Evolutionary conservation across 1,139 yeast genomes (phyloP).

Genomic region (Saccharomyces pastorianus): DNA sequence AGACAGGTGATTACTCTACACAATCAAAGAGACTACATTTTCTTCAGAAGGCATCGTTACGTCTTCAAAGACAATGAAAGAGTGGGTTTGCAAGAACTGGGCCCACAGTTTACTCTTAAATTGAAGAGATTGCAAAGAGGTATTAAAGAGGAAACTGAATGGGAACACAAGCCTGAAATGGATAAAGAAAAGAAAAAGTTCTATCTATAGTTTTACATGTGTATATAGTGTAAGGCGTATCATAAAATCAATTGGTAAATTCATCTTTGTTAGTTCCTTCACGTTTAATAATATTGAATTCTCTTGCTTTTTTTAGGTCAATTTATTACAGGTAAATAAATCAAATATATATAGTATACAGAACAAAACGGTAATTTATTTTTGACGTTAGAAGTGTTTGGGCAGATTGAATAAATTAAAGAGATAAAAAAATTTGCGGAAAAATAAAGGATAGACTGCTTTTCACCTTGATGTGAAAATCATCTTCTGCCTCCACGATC

Average conservation of each 20-base stretch:
- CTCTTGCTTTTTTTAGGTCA: background rate
- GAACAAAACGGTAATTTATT: slow-evolving; percentile 1
- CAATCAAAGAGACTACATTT: slow-evolving; percentile 90
- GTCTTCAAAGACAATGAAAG: slow-evolving; percentile 80
- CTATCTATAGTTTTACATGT: slow-evolving; percentile 44
- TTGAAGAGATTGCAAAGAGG: slow-evolving; percentile 87
- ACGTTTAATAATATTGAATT: background rate
- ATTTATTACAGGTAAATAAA: background rate
- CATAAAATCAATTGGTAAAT: background rate
- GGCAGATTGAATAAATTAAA: background rate
- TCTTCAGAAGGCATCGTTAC: slow-evolving; percentile 91
- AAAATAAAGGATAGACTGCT: background rate
- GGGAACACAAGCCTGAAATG: slow-evolving; percentile 97
- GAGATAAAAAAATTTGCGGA: background rate
- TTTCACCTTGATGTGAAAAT: background rate
- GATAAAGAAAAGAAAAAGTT: slow-evolving; percentile 92
- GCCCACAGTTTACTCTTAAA: slow-evolving; percentile 90
- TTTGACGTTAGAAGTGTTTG: background rate
- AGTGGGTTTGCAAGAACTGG: slow-evolving; percentile 91
- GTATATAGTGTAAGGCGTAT: background rate
- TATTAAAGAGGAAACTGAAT: slow-evolving; percentile 80
- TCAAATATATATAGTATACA: slow-evolving; percentile 4
- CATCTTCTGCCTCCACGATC: slow-evolving; percentile 16
- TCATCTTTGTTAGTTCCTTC: no score
- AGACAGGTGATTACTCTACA: slow-evolving; percentile 92